Percentiles rank a stretch among this genome's conserved stretches.
These are phyloP conservation scores for Cordyceps tenuipes DNA, from an alignment of 2,329 filamentous ascomycete species.

Conservation along the genomic window DNA sequence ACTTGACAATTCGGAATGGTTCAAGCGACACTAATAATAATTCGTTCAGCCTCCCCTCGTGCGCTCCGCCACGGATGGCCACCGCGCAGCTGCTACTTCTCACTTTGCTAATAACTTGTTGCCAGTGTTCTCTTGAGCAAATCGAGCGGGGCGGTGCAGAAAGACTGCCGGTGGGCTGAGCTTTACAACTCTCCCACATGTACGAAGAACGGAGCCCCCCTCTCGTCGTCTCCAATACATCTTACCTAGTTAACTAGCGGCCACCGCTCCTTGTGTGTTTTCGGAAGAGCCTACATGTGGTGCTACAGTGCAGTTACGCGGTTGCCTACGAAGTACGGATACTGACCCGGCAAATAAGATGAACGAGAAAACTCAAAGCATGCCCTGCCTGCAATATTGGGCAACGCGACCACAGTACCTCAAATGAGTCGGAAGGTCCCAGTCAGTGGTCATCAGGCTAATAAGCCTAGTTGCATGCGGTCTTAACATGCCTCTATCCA, in stretches of 20 bases:
- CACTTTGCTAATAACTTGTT: not conserved
- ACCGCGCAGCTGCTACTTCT: no score
- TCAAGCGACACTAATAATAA: not conserved
- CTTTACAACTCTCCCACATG: not conserved
- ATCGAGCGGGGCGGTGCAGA: conserved; percentile 1
- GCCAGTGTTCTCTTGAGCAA: not conserved
- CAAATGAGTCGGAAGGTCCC: not conserved
- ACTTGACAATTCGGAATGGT: not conserved
- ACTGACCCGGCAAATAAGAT: not conserved
- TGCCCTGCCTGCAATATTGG: conserved; percentile 7
- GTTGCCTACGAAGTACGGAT: not conserved
- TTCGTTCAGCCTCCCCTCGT: not conserved
- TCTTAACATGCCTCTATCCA: not conserved
- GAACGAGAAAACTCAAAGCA: not conserved
- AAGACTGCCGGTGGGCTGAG: not conserved
- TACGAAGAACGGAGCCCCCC: not conserved
- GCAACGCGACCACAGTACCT: not conserved
- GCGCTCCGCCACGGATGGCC: not conserved
- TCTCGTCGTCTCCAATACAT: not conserved
- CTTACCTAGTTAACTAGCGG: not conserved
- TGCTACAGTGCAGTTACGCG: not conserved
- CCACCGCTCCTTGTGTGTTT: not conserved
- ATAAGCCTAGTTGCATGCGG: not conserved
- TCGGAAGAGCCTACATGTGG: not conserved
- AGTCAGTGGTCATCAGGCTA: not conserved